Percentiles rank a stretch among this genome's conserved stretches.
Conservation (phyloP, 805 yeast species). For the Kluyveromyces aestuarii region DNA sequence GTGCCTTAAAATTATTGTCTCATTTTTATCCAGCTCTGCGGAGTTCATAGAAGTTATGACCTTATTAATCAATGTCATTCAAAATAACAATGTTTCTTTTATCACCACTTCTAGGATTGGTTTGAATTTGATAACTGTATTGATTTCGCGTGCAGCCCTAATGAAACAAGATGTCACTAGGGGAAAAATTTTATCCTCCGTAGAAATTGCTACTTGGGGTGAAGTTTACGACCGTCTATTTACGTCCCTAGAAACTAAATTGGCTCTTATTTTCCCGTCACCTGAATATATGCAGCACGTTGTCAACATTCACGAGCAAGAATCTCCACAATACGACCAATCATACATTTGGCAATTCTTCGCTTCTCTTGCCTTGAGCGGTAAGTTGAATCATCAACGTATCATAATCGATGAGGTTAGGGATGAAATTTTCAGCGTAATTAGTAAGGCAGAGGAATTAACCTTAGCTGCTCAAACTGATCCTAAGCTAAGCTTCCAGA, state of each 20-base stretch:
- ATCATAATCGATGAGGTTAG: conserved; percentile 89
- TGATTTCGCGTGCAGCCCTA: conserved; percentile 85
- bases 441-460: conserved; percentile 58
- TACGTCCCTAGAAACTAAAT: conserved; percentile 66
- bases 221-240: conserved; percentile 75
- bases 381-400: conserved; percentile 84
- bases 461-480: conserved; percentile 32
- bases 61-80: conserved; percentile 58
- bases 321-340: conserved; percentile 39
- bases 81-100: conserved; percentile 56
- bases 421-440: conserved; percentile 84
- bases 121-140: conserved; percentile 76
- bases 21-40: conserved; percentile 68
- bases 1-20: conserved; percentile 74
- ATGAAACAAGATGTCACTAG: conserved; percentile 70
- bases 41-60: conserved; percentile 72
- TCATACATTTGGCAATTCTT: conserved; percentile 94
- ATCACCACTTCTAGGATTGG: conserved; percentile 63
- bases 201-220: conserved; percentile 52
- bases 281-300: conserved; percentile 26
- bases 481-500: conserved; percentile 30
- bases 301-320: conserved; percentile 5
- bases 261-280: conserved; percentile 77
- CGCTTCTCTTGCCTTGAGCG: conserved; percentile 88
- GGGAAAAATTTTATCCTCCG: conserved; percentile 30